Conservation (phyloP, 441 rosid genomes). For the Dalechampia spathulata region DNA sequence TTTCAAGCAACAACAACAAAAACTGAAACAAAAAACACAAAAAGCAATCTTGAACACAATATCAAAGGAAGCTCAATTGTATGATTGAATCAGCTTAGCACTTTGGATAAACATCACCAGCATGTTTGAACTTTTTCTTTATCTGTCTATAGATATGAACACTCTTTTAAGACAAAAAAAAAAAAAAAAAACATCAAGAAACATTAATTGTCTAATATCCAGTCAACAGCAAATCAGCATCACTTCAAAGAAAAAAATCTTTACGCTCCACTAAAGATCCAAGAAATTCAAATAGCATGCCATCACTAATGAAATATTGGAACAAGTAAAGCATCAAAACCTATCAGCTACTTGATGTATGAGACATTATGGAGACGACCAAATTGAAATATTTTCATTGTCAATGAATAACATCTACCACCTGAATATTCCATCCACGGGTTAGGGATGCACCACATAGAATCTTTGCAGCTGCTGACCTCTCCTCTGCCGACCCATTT, state of each 20-base stretch:
- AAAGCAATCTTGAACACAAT: no score
- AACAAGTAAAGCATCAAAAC: background rate
- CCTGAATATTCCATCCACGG: constrained; percentile 74
- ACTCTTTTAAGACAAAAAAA: background rate
- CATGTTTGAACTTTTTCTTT: no score
- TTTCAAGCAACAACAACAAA: no score
- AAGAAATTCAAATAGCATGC: background rate
- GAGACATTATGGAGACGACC: background rate
- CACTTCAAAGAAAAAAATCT: background rate
- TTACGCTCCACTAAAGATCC: background rate
- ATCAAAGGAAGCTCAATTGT: no score
- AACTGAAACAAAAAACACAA: no score
- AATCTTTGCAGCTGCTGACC: constrained; percentile 55
- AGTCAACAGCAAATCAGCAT: background rate
- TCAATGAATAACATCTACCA: constrained; percentile 15
- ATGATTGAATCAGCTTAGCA: no score
- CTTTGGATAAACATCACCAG: no score
- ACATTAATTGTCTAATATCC: background rate
- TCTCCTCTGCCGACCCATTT: constrained; percentile 49
- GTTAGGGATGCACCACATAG: constrained; percentile 61
- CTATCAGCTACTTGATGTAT: background rate
- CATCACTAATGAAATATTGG: background rate
- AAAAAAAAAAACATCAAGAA: background rate
- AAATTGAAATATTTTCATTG: constrained; percentile 8
- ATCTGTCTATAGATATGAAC: background rate